Evolutionary conservation across 257 asterid species (phyloP).

Genomic region (Paraleonurus japonicus): DNA sequence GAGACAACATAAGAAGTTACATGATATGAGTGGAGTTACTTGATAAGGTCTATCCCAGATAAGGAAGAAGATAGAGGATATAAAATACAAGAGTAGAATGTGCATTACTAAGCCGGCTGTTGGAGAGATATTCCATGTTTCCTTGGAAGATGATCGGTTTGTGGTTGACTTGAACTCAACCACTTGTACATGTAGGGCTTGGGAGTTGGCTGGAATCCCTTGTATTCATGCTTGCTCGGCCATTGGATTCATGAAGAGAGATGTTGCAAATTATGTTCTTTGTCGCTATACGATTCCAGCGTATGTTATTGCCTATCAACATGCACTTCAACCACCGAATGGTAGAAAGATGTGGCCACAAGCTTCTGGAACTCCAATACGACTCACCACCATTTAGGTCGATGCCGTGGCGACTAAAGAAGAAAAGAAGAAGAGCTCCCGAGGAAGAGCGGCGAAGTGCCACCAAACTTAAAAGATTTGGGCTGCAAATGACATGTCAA

Average conservation of each 20-base stretch:
- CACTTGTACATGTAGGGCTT: not conserved
- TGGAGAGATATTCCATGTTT: not conserved
- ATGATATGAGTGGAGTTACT: not conserved
- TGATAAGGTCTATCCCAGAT: not conserved
- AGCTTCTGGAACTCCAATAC: not conserved
- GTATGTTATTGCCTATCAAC: not conserved
- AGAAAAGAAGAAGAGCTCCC: too few species aligned
- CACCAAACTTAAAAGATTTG: not conserved
- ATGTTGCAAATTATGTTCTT: not conserved
- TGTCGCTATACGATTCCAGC: not conserved
- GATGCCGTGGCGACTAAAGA: not conserved
- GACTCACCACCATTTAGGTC: not conserved
- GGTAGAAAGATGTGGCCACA: not conserved
- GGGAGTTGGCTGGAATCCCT: not conserved
- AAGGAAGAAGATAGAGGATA: not conserved
- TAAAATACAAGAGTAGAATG: not conserved
- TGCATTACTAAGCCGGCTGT: not conserved
- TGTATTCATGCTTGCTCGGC: constrained; percentile 5
- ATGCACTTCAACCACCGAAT: not conserved
- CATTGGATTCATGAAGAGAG: not conserved
- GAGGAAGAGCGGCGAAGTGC: too few species aligned
- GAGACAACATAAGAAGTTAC: not conserved
- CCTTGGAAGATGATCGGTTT: not conserved
- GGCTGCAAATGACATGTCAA: not conserved
- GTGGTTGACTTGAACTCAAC: not conserved